Conservation (phyloP, 352 stramenopile genomes). For the Phytophthora citrophthora region DNA sequence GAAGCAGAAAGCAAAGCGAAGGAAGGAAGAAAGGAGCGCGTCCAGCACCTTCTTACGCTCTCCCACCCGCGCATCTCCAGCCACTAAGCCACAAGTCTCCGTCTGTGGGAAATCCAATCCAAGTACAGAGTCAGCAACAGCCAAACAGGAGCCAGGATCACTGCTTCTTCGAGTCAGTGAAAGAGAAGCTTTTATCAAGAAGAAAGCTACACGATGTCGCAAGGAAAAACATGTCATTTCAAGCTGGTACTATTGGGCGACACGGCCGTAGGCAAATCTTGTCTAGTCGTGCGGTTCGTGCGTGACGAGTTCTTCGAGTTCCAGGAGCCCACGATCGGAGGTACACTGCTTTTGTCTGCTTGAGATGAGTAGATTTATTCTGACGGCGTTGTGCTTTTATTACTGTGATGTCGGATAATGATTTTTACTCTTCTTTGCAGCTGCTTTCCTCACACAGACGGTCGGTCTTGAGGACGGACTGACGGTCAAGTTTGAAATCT, state of each 20-base stretch:
- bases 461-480: conserved; percentile 96
- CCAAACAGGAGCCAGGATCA: conserved; percentile 9
- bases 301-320: conserved; percentile 99
- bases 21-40: conserved; percentile 36
- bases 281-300: conserved; percentile 99
- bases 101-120: background rate
- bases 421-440: conserved; percentile 31
- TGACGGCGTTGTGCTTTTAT: conserved; percentile 3
- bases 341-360: conserved; percentile 36
- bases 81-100: background rate
- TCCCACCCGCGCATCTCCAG: conserved; percentile 7
- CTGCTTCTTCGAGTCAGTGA: conserved; percentile 16
- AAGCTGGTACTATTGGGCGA: conserved; percentile 99
- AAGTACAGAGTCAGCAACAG: conserved; percentile 8
- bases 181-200: conserved; percentile 16
- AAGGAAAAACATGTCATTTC: conserved; percentile 94
- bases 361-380: background rate
- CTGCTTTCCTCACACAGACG: conserved; percentile 98
- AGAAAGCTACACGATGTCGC: conserved; percentile 61
- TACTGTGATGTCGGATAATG: conserved; percentile 6
- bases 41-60: conserved; percentile 10
- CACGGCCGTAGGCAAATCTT: conserved; percentile 99
- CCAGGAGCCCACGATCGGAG: conserved; percentile 97
- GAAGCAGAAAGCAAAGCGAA: conserved; percentile 26
- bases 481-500: conserved; percentile 99